A percentile compares a stretch with the other conserved stretches of the same genome.
phyloP scores from a whole-genome alignment of 2,329 filamentous ascomycete genomes.

The Didymella exigua region DNA sequence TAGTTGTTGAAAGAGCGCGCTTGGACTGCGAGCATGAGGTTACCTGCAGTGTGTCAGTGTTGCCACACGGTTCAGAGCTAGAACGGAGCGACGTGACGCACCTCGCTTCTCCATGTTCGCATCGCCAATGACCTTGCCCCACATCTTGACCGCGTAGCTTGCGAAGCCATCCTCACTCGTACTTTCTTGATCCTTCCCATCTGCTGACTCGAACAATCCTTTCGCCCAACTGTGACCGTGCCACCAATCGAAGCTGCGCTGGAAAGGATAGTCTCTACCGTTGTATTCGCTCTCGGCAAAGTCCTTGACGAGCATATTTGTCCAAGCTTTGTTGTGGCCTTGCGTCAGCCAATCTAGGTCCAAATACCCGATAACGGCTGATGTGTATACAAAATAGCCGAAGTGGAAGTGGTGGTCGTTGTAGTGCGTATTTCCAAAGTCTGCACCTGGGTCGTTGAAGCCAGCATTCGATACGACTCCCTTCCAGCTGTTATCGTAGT shows the following conservation, averaged over 20 bases:
- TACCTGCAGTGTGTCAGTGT: conserved; percentile 55
- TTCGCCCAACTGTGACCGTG: conserved; percentile 95
- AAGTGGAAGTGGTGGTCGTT: conserved; percentile 71
- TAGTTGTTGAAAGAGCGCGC: conserved; percentile 76
- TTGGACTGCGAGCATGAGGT: conserved; percentile 82
- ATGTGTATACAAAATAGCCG: conserved; percentile 87
- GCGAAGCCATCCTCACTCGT: conserved; percentile 90
- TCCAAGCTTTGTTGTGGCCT: conserved; percentile 72
- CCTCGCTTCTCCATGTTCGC: conserved; percentile 74
- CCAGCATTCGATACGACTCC: conserved; percentile 79
- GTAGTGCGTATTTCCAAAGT: conserved; percentile 87
- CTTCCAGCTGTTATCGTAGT: conserved; percentile 71
- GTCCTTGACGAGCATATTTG: conserved; percentile 85
- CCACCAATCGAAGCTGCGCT: conserved; percentile 88
- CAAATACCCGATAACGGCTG: conserved; percentile 79
- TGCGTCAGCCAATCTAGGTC: conserved; percentile 72
- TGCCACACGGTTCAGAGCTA: neutral
- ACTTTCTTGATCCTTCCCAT: conserved; percentile 86
- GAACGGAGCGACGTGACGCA: neutral
- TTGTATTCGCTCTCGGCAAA: conserved; percentile 79
- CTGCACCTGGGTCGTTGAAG: conserved; percentile 72
- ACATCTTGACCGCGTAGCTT: conserved; percentile 89
- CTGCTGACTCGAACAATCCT: conserved; percentile 70
- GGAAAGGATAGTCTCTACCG: conserved; percentile 71
- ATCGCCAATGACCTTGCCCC: conserved; percentile 81